Percentiles rank a stretch among this genome's conserved stretches.
phyloP scores from a whole-genome alignment of 495 filamentous ascomycete species.

The Pseudotulostoma volvatum region DNA sequence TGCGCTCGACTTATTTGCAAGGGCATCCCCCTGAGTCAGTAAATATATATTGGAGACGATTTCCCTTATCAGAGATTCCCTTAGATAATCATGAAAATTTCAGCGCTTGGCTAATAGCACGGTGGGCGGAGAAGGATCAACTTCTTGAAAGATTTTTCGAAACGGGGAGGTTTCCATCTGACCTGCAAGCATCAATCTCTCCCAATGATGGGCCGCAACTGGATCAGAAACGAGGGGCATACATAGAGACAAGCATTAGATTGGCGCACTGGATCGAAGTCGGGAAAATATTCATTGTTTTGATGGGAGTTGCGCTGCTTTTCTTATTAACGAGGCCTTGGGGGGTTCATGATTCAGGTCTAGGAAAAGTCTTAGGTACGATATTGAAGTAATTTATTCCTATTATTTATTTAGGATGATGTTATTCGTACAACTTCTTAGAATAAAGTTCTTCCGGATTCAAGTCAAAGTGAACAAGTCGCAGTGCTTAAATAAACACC shows the following conservation, averaged over 20 bases:
- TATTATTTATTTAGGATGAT: too few relatives aligned
- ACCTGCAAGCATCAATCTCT: slow-evolving; percentile 31
- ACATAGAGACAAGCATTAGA: slow-evolving; percentile 42
- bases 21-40: slow-evolving; percentile 53
- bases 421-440: too few relatives aligned
- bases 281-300: slow-evolving; percentile 37
- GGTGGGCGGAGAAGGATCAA: slow-evolving; percentile 49
- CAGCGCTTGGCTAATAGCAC: slow-evolving; percentile 37
- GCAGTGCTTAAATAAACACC: too few relatives aligned
- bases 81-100: slow-evolving; percentile 40
- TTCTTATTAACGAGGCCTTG: slow-evolving; percentile 13
- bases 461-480: too few relatives aligned
- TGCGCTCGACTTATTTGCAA: slow-evolving; percentile 44
- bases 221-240: slow-evolving; percentile 22
- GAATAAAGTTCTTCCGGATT: too few relatives aligned
- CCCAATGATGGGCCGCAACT: slow-evolving; percentile 14
- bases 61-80: slow-evolving; percentile 40
- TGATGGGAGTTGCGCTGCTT: slow-evolving; percentile 12
- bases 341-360: neutral
- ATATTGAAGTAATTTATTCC: neutral
- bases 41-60: slow-evolving; percentile 56
- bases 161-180: slow-evolving; percentile 45
- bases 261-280: slow-evolving; percentile 37
- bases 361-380: neutral
- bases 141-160: slow-evolving; percentile 41